Percentiles rank a stretch among this genome's conserved stretches.
Conservation (phyloP, 179 eudicot species). For the Silene coronaria region DNA sequence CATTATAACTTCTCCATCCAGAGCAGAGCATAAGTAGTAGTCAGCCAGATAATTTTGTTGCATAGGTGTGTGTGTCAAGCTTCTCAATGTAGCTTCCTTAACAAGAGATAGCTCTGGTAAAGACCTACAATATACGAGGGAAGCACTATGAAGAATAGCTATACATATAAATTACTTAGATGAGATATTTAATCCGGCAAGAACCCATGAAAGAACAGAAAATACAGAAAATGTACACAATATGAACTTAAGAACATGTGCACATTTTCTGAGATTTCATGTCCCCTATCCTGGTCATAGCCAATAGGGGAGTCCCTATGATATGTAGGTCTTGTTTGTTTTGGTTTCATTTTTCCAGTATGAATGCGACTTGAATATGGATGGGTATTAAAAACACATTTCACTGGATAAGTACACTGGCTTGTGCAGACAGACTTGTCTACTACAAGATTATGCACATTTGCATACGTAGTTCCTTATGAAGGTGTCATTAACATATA, state of each 20-base stretch:
- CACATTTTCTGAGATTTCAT: not conserved
- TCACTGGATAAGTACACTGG: not conserved
- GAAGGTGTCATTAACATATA: not conserved
- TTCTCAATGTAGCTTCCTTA: slow-evolving; percentile 65
- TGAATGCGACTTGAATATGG: not conserved
- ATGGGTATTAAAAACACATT: not conserved
- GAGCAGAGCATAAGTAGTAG: slow-evolving; percentile 51
- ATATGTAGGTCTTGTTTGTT: not conserved
- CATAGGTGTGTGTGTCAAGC: slow-evolving; percentile 43
- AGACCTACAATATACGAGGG: slow-evolving; percentile 44
- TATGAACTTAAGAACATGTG: not conserved
- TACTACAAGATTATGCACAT: not conserved
- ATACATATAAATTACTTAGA: slow-evolving; percentile 17
- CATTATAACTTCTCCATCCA: slow-evolving; percentile 66
- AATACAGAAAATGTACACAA: not conserved
- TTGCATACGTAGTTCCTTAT: not conserved
- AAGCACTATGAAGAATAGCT: slow-evolving; percentile 2
- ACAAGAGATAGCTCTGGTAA: slow-evolving; percentile 77
- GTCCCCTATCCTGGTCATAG: not conserved
- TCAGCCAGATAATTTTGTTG: slow-evolving; percentile 46
- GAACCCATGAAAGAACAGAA: not conserved
- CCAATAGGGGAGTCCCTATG: not conserved
- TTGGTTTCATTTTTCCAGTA: not conserved
- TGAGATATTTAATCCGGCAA: not conserved
- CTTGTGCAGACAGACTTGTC: not conserved